These are phyloP conservation scores for Pythium rishiriense DNA, from an alignment of 352 stramenopile genomes.

Conservation along the genomic window DNA sequence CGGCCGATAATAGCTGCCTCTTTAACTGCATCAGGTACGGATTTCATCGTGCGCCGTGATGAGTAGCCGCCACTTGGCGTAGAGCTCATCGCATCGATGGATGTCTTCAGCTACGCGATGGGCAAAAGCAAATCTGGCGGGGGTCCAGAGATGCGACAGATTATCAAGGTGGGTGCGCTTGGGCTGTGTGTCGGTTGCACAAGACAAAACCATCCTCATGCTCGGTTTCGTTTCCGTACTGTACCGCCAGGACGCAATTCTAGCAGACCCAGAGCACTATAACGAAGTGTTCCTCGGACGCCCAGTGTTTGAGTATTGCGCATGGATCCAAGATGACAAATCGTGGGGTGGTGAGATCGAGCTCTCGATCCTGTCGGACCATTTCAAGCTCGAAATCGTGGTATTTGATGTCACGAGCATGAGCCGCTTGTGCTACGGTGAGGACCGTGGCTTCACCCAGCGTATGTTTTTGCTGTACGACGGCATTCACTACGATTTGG, in stretches of 20 bases:
- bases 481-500: constrained; percentile 84
- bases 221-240: not conserved
- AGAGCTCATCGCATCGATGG: not conserved
- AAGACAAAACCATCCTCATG: not conserved
- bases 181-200: not conserved
- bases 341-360: constrained; percentile 89
- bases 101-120: constrained; percentile 52
- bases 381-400: constrained; percentile 81
- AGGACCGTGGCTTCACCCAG: constrained; percentile 81
- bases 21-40: constrained; percentile 84
- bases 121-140: constrained; percentile 61
- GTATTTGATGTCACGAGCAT: constrained; percentile 88
- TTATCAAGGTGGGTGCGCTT: constrained; percentile 47
- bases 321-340: constrained; percentile 81
- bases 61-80: not conserved
- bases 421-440: constrained; percentile 78
- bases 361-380: constrained; percentile 76
- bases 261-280: constrained; percentile 56
- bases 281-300: constrained; percentile 79
- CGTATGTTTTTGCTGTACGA: constrained; percentile 87
- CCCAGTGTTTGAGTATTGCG: constrained; percentile 78
- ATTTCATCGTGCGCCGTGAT: not conserved
- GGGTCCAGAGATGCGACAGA: constrained; percentile 55
- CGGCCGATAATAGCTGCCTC: constrained; percentile 85
- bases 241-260: constrained; percentile 50